Conservation (phyloP, 2,329 filamentous ascomycete species). For the Didymella lethalis region DNA sequence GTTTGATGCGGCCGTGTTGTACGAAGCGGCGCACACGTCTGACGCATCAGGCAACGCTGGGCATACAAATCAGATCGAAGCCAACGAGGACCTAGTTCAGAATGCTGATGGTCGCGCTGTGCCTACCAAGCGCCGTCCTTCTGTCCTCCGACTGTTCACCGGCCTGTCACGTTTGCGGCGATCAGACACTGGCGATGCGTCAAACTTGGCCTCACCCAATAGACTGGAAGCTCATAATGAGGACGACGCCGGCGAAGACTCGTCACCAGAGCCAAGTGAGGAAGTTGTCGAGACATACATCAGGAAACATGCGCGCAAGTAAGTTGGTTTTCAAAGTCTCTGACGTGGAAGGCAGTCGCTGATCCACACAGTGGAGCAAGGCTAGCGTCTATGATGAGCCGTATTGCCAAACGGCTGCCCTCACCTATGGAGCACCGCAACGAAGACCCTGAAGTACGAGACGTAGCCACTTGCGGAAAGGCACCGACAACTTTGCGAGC, state of each 20-base stretch:
- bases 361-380: slow-evolving; percentile 22
- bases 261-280: slow-evolving; percentile 12
- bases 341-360: neutral
- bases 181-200: slow-evolving; percentile 24
- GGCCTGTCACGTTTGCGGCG: slow-evolving; percentile 34
- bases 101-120: slow-evolving; percentile 6
- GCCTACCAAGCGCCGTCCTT: slow-evolving; percentile 27
- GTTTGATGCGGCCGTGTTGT: slow-evolving; percentile 16
- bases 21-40: neutral
- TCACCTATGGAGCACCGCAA: slow-evolving; percentile 23
- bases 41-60: neutral
- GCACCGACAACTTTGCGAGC: slow-evolving; percentile 35
- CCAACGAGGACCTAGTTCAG: slow-evolving; percentile 14
- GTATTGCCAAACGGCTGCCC: slow-evolving; percentile 30
- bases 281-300: slow-evolving; percentile 27
- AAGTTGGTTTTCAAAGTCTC: neutral
- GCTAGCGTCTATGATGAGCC: slow-evolving; percentile 25
- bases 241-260: neutral
- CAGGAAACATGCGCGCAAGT: slow-evolving; percentile 29
- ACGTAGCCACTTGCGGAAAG: neutral
- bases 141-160: slow-evolving; percentile 31
- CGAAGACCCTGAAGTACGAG: slow-evolving; percentile 11
- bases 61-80: slow-evolving; percentile 19
- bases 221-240: slow-evolving; percentile 9
- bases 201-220: slow-evolving; percentile 8